Evolutionary conservation across 345 rosid genomes (phyloP), one percentile per base, ranked within the genome.

Genomic region (Eucalyptus sp.): DNA sequence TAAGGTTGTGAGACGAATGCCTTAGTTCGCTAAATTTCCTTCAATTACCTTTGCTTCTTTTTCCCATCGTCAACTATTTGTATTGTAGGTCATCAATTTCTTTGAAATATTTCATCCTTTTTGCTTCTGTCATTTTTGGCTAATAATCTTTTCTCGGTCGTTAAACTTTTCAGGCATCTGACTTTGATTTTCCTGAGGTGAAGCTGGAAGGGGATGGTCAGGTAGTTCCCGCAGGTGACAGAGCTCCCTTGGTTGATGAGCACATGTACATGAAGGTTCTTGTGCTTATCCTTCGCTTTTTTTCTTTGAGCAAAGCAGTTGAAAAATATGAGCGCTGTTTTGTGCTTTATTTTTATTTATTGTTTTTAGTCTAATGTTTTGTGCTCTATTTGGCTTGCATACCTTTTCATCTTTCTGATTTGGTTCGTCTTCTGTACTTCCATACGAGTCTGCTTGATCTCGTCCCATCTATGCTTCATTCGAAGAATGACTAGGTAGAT

Each of bases 201-300:
- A 98, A 98, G 92, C 98, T 95, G 89, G 99, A 98, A 92, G 89
- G 56, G 88, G 95, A 92, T 86, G 94, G 92, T 80, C 92, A 91
- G 87, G 89, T 41, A 66, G 68, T 90, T 89, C 87, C 87, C 64
- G 88, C 89, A 88, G 92, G 86, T 44, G 94, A 90, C 31, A 94
- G 93, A 92, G 51, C 92, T 92, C 91, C 93, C 8, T 90, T 81
- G 88, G 92, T 92, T 88, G 94, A 94, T 79, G 96, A 95, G 87
- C 92, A 81, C 90, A 89, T 95, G 93, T 97, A 96, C 95, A 92
- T 93, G 95, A 98, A 97, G 96, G 99, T 95, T 50, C 90, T 91
- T 58, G 84, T 14, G 41, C 44, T 80, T 81, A 4, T 58, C 71
- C 50, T 81, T n/a, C 3, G 37, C 60, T 58, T 56, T 31, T 48